These are phyloP conservation scores for Nannizzia gypsea DNA, from an alignment of 2,329 filamentous ascomycete genomes.

Conservation along the genomic window DNA sequence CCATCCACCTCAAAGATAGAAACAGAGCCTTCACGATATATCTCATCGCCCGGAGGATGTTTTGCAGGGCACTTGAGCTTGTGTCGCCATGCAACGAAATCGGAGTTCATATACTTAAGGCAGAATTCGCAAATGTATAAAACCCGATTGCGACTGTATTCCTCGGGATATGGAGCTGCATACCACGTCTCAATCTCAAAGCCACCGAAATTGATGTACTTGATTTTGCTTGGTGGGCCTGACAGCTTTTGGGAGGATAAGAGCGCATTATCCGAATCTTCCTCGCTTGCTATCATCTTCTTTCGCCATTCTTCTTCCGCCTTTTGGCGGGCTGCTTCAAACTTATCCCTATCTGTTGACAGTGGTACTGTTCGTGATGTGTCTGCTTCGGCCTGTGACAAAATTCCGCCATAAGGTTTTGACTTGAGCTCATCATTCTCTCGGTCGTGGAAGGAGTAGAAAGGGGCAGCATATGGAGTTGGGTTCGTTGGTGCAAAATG, in stretches of 20 bases:
- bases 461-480: conserved; percentile 60
- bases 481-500: conserved; percentile 49
- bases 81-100: conserved; percentile 95
- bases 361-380: conserved; percentile 78
- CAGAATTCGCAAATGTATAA: conserved; percentile 99
- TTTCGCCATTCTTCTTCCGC: conserved; percentile 87
- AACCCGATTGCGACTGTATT: conserved; percentile 91
- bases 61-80: conserved; percentile 95
- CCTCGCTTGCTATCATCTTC: conserved; percentile 50
- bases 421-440: conserved; percentile 80
- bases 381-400: conserved; percentile 79
- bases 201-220: conserved; percentile 95
- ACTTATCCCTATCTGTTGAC: conserved; percentile 67
- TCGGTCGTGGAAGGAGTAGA: conserved; percentile 79
- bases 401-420: conserved; percentile 89
- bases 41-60: conserved; percentile 93
- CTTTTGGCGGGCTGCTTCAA: conserved; percentile 79
- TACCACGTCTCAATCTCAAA: conserved; percentile 99
- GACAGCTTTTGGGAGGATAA: conserved; percentile 62
- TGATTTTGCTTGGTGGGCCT: conserved; percentile 90
- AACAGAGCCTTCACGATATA: conserved; percentile 86
- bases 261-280: conserved; percentile 49
- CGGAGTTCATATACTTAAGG: conserved; percentile 98
- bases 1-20: conserved; percentile 98
- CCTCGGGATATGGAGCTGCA: conserved; percentile 91